These are phyloP conservation scores for Ogataea hybrid DNA, from an alignment of 1,139 yeast genomes.

Conservation along the genomic window DNA sequence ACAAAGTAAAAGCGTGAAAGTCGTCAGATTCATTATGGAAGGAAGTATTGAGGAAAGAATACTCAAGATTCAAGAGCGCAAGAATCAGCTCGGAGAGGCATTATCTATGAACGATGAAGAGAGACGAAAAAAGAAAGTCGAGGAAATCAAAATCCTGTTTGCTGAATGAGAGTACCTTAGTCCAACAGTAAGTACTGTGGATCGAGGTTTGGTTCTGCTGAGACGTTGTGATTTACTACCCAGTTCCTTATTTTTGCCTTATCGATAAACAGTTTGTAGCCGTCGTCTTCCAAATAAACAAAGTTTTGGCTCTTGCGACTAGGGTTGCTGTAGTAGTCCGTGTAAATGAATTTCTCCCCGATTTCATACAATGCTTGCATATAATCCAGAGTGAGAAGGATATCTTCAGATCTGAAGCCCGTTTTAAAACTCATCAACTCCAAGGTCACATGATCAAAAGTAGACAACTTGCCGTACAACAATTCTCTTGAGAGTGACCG, in stretches of 20 bases:
- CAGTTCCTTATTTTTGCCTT: constrained; percentile 28
- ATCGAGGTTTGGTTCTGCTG: constrained; percentile 17
- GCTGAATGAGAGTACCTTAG: constrained; percentile 34
- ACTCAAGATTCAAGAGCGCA: constrained; percentile 83
- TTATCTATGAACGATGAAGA: constrained; percentile 77
- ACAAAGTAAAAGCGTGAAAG: constrained; percentile 69
- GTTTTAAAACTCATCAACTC: constrained; percentile 54
- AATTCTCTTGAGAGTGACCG: constrained; percentile 44
- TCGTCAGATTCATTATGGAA: constrained; percentile 76
- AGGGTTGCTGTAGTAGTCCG: constrained; percentile 30
- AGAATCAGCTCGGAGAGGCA: constrained; percentile 82
- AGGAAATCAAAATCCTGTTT: constrained; percentile 76
- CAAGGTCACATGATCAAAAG: constrained; percentile 39
- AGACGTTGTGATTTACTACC: constrained; percentile 25
- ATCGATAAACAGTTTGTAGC: constrained; percentile 24
- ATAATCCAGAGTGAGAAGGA: constrained; percentile 58
- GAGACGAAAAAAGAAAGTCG: constrained; percentile 68
- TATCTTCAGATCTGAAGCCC: constrained; percentile 71
- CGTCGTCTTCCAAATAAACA: constrained; percentile 22
- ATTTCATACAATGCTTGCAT: constrained; percentile 49
- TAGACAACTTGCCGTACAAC: constrained; percentile 36
- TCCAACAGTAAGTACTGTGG: constrained; percentile 24
- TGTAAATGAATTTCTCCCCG: constrained; percentile 24
- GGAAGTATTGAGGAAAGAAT: constrained; percentile 89
- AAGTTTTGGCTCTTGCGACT: constrained; percentile 17